Evolutionary conservation across 2,329 filamentous ascomycete species (phyloP).

Genomic region (Pseudopithomyces chartarum): DNA sequence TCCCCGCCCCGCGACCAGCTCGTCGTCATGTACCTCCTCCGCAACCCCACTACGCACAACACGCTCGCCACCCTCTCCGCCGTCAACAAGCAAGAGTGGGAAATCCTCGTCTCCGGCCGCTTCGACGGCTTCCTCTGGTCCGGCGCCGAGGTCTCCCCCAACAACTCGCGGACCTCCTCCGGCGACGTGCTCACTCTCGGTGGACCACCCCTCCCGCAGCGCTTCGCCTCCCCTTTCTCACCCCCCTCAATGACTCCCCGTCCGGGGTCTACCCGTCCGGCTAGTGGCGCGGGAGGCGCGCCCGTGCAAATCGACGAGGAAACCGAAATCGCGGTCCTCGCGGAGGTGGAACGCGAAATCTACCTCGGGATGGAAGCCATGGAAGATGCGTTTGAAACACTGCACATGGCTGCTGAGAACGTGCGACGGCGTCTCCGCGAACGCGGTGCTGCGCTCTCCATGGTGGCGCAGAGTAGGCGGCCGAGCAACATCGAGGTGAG

Average conservation of each 20-base stretch:
- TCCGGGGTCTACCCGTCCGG: constrained; percentile 24
- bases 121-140: constrained; percentile 97
- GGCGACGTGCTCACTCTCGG: constrained; percentile 48
- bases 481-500: constrained; percentile 50
- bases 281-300: constrained; percentile 55
- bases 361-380: constrained; percentile 92
- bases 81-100: constrained; percentile 93
- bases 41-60: constrained; percentile 80
- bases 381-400: constrained; percentile 88
- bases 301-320: constrained; percentile 92
- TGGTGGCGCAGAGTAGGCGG: constrained; percentile 64
- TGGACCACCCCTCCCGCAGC: constrained; percentile 24
- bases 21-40: constrained; percentile 82
- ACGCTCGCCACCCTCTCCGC: constrained; percentile 85
- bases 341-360: constrained; percentile 91
- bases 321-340: constrained; percentile 85
- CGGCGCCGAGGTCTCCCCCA: constrained; percentile 69
- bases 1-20: constrained; percentile 82
- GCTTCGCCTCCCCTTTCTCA: constrained; percentile 56
- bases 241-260: constrained; percentile 53
- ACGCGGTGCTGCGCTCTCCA: constrained; percentile 76
- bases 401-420: constrained; percentile 83
- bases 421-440: constrained; percentile 81
- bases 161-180: constrained; percentile 32
- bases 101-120: constrained; percentile 88